These are phyloP conservation scores for Scutellaria minor DNA, from an alignment of 257 asterid genomes.

Conservation along the genomic window DNA sequence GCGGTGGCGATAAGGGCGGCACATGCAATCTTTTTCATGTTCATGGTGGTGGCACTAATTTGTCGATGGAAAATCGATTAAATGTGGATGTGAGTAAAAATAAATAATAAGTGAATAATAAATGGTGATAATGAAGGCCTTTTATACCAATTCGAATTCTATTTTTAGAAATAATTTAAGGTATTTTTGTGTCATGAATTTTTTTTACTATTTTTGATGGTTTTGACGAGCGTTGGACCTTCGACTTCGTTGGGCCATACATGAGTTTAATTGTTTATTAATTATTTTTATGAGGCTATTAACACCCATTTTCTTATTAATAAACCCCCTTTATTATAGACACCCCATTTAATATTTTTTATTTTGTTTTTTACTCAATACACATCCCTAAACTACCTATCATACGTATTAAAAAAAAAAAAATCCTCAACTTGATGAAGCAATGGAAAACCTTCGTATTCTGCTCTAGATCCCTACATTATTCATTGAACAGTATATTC, in stretches of 20 bases:
- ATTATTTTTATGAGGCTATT: no score
- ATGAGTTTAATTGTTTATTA: neutral
- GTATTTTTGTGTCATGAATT: neutral
- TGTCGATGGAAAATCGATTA: neutral
- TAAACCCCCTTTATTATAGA: no score
- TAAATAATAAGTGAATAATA: neutral
- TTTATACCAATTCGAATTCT: slow-evolving; percentile 24
- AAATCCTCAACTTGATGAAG: no score
- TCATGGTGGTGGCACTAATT: slow-evolving; percentile 33
- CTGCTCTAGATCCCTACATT: no score
- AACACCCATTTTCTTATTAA: no score
- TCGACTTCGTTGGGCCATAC: neutral
- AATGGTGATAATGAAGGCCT: neutral
- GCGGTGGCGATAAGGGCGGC: slow-evolving; percentile 44
- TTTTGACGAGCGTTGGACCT: neutral
- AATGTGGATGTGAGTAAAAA: neutral
- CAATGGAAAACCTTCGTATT: no score
- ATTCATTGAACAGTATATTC: no score
- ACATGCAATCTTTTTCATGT: slow-evolving; percentile 44
- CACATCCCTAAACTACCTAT: no score
- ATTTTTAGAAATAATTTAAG: slow-evolving; percentile 18
- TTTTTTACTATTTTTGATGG: slow-evolving; percentile 4
- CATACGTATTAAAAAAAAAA: no score
- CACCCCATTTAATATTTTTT: no score
- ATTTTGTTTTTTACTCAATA: no score